These are phyloP conservation scores for Pythium dissotocum DNA, from an alignment of 352 stramenopile genomes.

Conservation along the genomic window DNA sequence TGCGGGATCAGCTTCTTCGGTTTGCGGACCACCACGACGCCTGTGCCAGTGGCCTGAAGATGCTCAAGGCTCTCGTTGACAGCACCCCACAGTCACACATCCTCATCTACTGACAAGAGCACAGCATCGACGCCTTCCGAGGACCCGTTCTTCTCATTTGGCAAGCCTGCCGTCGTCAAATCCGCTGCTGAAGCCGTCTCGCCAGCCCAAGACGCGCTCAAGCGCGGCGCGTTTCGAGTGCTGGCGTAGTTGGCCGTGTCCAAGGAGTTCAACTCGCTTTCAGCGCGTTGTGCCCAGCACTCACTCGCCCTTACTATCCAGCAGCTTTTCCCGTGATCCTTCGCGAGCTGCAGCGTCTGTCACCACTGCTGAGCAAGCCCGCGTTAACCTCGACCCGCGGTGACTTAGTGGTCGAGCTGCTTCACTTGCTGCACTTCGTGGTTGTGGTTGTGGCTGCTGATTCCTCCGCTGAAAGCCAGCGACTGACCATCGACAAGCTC, in stretches of 20 bases:
- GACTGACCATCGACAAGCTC: conserved; percentile 25
- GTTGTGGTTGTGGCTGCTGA: conserved; percentile 29
- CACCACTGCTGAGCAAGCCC: conserved; percentile 9
- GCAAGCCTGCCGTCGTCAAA: not conserved
- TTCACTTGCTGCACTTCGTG: conserved; percentile 57
- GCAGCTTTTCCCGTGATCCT: conserved; percentile 43
- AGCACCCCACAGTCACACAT: conserved; percentile 29
- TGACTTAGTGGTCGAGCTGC: conserved; percentile 43
- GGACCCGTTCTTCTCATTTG: conserved; percentile 22
- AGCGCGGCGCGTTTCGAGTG: conserved; percentile 46
- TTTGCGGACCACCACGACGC: conserved; percentile 33
- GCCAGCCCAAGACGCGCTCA: no score
- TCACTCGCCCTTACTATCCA: conserved; percentile 36
- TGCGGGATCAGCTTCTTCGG: conserved; percentile 52
- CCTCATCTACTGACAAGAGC: not conserved
- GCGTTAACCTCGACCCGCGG: conserved; percentile 29
- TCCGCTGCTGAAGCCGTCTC: no score
- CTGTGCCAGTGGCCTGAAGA: conserved; percentile 28
- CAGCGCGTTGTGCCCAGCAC: conserved; percentile 36
- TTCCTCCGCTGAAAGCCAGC: conserved; percentile 6
- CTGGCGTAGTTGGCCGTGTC: conserved; percentile 55
- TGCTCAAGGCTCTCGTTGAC: conserved; percentile 39
- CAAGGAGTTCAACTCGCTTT: conserved; percentile 45
- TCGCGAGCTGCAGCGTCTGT: conserved; percentile 39
- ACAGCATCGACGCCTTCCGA: not conserved